Evolutionary conservation across 306 rosid species (phyloP).

Genomic region (Medicago arabica): DNA sequence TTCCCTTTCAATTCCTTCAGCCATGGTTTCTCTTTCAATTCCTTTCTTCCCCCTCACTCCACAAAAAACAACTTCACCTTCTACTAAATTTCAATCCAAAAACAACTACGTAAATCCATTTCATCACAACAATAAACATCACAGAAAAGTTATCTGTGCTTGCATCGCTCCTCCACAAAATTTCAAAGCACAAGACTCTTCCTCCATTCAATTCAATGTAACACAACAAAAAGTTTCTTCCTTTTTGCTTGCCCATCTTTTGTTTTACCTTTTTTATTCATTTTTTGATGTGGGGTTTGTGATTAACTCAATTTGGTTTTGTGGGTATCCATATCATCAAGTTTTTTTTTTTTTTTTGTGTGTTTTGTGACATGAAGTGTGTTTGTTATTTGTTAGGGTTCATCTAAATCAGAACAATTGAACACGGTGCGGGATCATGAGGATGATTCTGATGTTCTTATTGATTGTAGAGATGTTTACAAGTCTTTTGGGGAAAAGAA

Average conservation of each 20-base stretch:
- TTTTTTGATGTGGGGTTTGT: background rate
- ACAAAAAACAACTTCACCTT: constrained; percentile 25
- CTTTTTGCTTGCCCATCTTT: background rate
- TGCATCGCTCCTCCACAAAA: constrained; percentile 80
- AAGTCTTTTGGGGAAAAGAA: constrained; percentile 97
- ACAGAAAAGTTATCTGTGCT: constrained; percentile 62
- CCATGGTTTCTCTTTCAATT: constrained; percentile 68
- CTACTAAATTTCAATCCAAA: constrained; percentile 39
- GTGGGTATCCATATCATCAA: constrained; percentile 11
- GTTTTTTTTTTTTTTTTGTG: background rate
- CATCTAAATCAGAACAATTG: constrained; percentile 63
- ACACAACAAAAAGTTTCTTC: background rate
- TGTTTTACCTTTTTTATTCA: background rate
- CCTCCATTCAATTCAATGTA: constrained; percentile 67
- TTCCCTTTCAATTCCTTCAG: background rate
- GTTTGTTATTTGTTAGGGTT: constrained; percentile 67
- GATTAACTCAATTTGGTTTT: constrained; percentile 11
- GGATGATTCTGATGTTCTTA: constrained; percentile 83
- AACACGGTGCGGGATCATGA: constrained; percentile 53
- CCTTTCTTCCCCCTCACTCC: constrained; percentile 53
- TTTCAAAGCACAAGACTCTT: constrained; percentile 66
- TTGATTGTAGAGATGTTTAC: constrained; percentile 88
- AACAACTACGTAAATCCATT: constrained; percentile 38
- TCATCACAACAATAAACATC: constrained; percentile 43
- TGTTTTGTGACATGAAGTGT: constrained; percentile 37